phyloP scores from a whole-genome alignment of 805 yeast species.

The Ogataea trehalophila region DNA sequence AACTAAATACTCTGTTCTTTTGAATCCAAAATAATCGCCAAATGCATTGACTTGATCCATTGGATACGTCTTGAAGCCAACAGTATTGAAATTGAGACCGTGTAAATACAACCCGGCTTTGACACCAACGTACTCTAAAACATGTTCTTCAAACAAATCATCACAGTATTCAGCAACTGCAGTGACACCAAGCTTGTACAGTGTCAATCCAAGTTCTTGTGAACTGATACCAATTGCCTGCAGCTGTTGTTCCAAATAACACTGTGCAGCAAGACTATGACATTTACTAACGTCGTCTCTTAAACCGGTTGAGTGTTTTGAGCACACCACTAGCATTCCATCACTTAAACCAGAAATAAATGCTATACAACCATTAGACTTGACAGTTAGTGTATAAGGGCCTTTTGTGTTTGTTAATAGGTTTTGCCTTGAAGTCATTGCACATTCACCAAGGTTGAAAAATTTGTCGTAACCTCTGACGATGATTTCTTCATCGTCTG shows the following conservation, averaged over 20 bases:
- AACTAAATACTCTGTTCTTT: constrained; percentile 43
- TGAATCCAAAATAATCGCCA: constrained; percentile 69
- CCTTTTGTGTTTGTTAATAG: constrained; percentile 53
- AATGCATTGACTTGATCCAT: constrained; percentile 56
- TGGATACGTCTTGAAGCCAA: constrained; percentile 59
- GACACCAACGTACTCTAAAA: constrained; percentile 63
- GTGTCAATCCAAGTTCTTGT: constrained; percentile 48
- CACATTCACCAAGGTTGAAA: constrained; percentile 72
- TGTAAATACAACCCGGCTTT: constrained; percentile 83
- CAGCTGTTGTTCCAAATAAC: constrained; percentile 53
- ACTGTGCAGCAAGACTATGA: constrained; percentile 74
- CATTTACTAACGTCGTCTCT: constrained; percentile 44
- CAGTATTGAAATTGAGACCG: constrained; percentile 72
- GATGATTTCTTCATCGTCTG: constrained; percentile 39
- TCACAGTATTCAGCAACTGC: constrained; percentile 94
- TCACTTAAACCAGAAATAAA: constrained; percentile 72
- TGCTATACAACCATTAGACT: constrained; percentile 92
- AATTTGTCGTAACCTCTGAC: constrained; percentile 93
- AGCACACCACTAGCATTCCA: constrained; percentile 80
- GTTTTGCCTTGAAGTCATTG: constrained; percentile 43
- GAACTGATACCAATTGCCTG: constrained; percentile 32
- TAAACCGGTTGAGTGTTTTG: constrained; percentile 82
- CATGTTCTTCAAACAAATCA: constrained; percentile 91
- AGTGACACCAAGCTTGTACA: constrained; percentile 55
- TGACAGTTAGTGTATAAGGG: constrained; percentile 75